Evolutionary conservation across 2,329 filamentous ascomycete species (phyloP).

Genomic region (Penicillium corylophilum): DNA sequence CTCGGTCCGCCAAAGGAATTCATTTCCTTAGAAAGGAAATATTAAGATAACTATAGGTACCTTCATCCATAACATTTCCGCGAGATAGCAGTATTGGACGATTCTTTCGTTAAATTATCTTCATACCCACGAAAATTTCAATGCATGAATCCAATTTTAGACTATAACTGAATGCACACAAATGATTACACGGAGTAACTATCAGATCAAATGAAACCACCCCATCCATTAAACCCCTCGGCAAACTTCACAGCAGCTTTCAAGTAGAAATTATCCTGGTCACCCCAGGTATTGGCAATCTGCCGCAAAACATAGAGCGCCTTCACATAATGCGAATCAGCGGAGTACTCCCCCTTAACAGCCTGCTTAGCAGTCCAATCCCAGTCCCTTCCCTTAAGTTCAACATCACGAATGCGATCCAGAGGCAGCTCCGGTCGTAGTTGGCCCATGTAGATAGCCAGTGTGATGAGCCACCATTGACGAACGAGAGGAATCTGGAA

Average conservation of each 20-base stretch:
- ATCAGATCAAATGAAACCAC: constrained; percentile 47
- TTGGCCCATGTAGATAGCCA: constrained; percentile 75
- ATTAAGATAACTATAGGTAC: too few relatives aligned
- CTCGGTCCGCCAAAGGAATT: too few relatives aligned
- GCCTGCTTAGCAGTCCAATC: constrained; percentile 71
- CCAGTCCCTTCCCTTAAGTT: constrained; percentile 70
- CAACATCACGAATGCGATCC: constrained; percentile 60
- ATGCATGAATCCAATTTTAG: too few relatives aligned
- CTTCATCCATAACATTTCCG: too few relatives aligned
- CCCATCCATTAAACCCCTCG: constrained; percentile 63
- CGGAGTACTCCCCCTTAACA: constrained; percentile 64
- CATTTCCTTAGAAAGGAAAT: too few relatives aligned
- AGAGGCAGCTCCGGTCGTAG: constrained; percentile 69
- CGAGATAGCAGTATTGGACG: too few relatives aligned
- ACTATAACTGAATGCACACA: too few relatives aligned
- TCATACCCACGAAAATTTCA: too few relatives aligned
- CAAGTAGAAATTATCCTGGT: constrained; percentile 47
- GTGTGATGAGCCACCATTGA: constrained; percentile 85
- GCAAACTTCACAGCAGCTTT: constrained; percentile 53
- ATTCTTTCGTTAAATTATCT: too few relatives aligned
- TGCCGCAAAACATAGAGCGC: constrained; percentile 60
- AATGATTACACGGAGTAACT: too few relatives aligned
- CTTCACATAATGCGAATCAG: constrained; percentile 86
- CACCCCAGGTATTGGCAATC: constrained; percentile 43
- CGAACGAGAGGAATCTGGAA: constrained; percentile 73